These are phyloP conservation scores for Pichia insulana DNA, from an alignment of 805 yeast genomes.

Conservation along the genomic window DNA sequence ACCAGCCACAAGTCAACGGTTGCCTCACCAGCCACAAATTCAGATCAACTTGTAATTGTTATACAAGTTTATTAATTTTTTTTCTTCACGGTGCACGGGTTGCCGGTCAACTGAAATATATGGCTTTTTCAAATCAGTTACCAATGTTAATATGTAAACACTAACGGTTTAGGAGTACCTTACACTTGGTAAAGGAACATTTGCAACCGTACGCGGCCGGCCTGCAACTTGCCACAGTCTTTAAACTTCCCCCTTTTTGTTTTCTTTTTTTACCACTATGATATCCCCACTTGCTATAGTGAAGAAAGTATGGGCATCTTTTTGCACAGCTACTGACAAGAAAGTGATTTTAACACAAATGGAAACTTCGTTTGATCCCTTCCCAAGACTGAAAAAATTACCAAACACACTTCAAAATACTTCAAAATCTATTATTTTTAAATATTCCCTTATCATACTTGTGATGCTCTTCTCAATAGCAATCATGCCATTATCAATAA, in stretches of 20 bases:
- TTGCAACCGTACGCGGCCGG: no score
- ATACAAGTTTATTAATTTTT: no score
- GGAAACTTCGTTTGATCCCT: slow-evolving; percentile 6
- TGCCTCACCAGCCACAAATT: no score
- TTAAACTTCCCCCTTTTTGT: background rate
- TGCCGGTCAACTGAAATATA: no score
- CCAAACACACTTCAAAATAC: slow-evolving; percentile 3
- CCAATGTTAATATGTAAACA: no score
- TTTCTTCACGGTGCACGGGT: no score
- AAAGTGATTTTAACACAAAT: background rate
- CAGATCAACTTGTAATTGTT: no score
- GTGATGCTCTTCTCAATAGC: slow-evolving; percentile 19
- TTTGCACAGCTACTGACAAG: background rate
- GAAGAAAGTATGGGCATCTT: slow-evolving; percentile 1
- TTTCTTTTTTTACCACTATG: background rate
- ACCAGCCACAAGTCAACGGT: no score
- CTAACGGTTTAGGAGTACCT: no score
- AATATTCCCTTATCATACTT: slow-evolving; percentile 15
- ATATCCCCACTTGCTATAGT: background rate
- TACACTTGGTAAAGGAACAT: no score
- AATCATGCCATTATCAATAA: slow-evolving; percentile 16
- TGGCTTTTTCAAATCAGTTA: no score
- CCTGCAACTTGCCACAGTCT: no score
- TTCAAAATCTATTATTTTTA: slow-evolving; percentile 4
- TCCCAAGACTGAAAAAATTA: slow-evolving; percentile 1